Base-by-base conservation (phyloP, 106 monocot genomes). In the Dendrobium chrysotoxum region DNA sequence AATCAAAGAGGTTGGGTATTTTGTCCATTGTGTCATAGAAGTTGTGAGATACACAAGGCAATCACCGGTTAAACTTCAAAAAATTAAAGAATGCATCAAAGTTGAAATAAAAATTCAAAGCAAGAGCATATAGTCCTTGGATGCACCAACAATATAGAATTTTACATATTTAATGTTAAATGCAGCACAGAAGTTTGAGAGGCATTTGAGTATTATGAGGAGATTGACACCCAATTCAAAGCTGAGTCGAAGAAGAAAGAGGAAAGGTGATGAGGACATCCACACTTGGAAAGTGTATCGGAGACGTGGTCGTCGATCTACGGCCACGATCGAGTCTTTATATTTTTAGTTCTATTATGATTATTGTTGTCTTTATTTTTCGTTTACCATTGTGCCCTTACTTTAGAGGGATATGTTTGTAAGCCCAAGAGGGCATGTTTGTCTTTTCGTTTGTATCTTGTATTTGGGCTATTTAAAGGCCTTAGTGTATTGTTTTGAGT, bases 141-240 rank as follows among this genome's bases (percentile, higher is more conserved):
- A 16, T 76, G 76, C 41, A 9, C 38, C 76, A 21, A 76, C 76
- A 10, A 76, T 30, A 21, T 76, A 13, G 38, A 76, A 76, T 20
- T 76, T 40, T 2, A 40, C 40, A 9, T 76, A 9, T 41, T 76
- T 76, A 40, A 76, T 76, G 76, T 41, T 41, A 15, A 40, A 76
- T 11, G 1, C 76, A 4, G 76, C 40, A 40, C 1, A 17, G 6
- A 76, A 76, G 21, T 76, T 41, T 76, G 6, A 40, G 13, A 76
- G 40, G 38, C 20, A 16, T 40, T 76, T 41, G 39, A 76, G 21
- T 10, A 23, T n/a, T 41, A 39, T 10, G 12, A 76, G 5, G 76
- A 40, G 0, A 23, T n/a, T 45, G 40, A 76, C 40, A 18, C 10
- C 4, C 39, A 41, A 39, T 76, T 39, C 41, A n/a, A 39, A n/a